A percentile compares a stretch with the other conserved stretches of the same genome.
These are phyloP conservation scores for Capsicum chinense DNA, from an alignment of 257 asterid species.

Conservation along the genomic window DNA sequence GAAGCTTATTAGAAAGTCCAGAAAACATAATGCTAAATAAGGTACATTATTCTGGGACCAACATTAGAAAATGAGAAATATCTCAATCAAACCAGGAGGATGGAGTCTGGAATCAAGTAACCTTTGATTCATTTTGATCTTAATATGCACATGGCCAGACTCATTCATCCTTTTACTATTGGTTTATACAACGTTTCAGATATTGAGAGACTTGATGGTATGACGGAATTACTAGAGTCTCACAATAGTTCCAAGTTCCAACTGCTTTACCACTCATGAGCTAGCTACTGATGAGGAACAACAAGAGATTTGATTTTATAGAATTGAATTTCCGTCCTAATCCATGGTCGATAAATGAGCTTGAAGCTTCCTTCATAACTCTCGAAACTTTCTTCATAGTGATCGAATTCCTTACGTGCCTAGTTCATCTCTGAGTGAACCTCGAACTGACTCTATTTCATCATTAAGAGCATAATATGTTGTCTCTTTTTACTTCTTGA, in stretches of 20 bases:
- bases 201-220: not conserved
- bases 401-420: no score
- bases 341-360: no score
- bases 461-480: no score
- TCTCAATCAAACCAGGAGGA: not conserved
- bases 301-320: not conserved
- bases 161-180: not conserved
- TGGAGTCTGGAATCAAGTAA: not conserved
- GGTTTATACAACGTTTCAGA: not conserved
- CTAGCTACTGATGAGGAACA: not conserved
- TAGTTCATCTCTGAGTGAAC: no score
- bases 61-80: not conserved
- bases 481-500: not conserved
- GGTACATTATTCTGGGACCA: conserved; percentile 13
- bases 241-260: not conserved
- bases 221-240: not conserved
- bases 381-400: no score
- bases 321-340: no score
- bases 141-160: not conserved
- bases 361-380: no score
- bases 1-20: not conserved
- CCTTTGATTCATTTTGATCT: not conserved
- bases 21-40: not conserved
- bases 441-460: no score
- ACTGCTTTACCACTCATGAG: not conserved